These are phyloP conservation scores for Xerophyta viscosa DNA, from an alignment of 106 monocot species.

Conservation along the genomic window DNA sequence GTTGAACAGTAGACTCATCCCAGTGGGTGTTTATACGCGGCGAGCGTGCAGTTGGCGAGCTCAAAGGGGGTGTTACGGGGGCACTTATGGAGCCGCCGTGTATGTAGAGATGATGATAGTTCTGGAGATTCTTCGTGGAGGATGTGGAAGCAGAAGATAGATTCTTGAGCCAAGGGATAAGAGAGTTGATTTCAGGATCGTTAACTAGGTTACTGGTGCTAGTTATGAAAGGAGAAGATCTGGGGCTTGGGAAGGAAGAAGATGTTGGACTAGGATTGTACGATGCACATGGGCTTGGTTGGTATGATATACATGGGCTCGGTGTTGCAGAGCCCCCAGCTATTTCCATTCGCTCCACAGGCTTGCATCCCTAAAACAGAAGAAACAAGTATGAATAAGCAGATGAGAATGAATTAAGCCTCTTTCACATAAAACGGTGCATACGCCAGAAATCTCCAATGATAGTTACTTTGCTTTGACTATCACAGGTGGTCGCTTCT, in stretches of 20 bases:
- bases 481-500: no score
- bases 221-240: slow-evolving; percentile 27
- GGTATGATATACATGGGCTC: slow-evolving; percentile 45
- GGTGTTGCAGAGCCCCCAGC: slow-evolving; percentile 30
- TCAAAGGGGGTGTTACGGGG: slow-evolving; percentile 60
- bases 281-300: slow-evolving; percentile 34
- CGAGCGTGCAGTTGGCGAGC: slow-evolving; percentile 42
- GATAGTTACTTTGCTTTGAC: no score
- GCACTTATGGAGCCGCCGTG: slow-evolving; percentile 52
- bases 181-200: slow-evolving; percentile 17
- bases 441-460: no score
- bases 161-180: slow-evolving; percentile 46
- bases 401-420: background rate
- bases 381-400: background rate
- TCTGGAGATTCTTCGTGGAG: slow-evolving; percentile 10
- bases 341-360: slow-evolving; percentile 26
- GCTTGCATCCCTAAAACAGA: slow-evolving; percentile 50
- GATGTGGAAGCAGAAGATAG: slow-evolving; percentile 28
- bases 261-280: slow-evolving; percentile 24
- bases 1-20: slow-evolving; percentile 17
- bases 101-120: slow-evolving; percentile 18
- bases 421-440: background rate
- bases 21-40: slow-evolving; percentile 36
- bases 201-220: slow-evolving; percentile 10
- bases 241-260: slow-evolving; percentile 42